phyloP scores from a whole-genome alignment of 176 grass and related monocot species.

The Triticum turgidum region DNA sequence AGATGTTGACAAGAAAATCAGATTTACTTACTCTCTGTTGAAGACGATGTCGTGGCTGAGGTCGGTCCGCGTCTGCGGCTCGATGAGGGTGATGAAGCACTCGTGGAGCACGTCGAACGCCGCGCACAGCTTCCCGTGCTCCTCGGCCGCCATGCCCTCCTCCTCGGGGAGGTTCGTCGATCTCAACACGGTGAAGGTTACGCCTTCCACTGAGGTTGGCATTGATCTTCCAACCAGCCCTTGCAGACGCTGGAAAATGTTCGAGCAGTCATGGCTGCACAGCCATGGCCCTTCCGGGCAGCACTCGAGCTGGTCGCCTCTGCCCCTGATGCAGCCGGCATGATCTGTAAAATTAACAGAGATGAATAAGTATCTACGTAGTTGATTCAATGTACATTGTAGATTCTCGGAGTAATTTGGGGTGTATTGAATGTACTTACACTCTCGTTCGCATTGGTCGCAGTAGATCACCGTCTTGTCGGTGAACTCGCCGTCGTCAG shows the following conservation, averaged over 20 bases:
- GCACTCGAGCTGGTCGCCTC: neutral
- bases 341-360: constrained; percentile 38
- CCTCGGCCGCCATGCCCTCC: constrained; percentile 33
- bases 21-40: constrained; percentile 46
- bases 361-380: neutral
- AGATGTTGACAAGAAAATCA: neutral
- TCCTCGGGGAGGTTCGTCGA: neutral
- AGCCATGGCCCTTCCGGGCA: constrained; percentile 35
- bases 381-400: neutral
- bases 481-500: neutral
- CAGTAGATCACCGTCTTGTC: constrained; percentile 47
- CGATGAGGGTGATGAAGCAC: constrained; percentile 58
- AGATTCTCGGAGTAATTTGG: neutral
- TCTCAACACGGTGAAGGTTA: constrained; percentile 42
- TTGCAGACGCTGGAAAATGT: constrained; percentile 34
- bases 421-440: constrained; percentile 18
- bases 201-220: constrained; percentile 12
- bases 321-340: constrained; percentile 39
- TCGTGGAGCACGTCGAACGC: constrained; percentile 69
- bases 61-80: constrained; percentile 49
- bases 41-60: constrained; percentile 53
- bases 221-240: constrained; percentile 14
- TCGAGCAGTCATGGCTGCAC: constrained; percentile 35
- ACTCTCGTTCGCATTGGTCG: constrained; percentile 58
- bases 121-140: constrained; percentile 40